Evolutionary conservation across 352 stramenopile species (phyloP).

Genomic region (Pythium rishiriense): DNA sequence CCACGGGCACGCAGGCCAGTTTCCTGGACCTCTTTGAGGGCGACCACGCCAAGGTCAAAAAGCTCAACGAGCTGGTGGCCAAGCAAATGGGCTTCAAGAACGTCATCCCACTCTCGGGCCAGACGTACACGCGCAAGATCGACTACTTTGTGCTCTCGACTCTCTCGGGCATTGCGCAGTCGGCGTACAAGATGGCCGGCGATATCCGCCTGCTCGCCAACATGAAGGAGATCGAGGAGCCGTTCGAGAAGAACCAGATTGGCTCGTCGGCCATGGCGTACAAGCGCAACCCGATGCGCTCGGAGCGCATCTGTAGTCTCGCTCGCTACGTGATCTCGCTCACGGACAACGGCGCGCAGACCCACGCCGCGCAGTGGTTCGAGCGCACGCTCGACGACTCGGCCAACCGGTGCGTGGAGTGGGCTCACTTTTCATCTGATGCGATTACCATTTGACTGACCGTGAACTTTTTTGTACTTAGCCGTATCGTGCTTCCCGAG

Average conservation of each 20-base stretch:
- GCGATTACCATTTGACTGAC: not conserved
- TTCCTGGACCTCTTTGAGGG: constrained; percentile 99
- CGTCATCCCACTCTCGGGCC: constrained; percentile 96
- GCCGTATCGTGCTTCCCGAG: constrained; percentile 96
- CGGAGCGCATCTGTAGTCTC: constrained; percentile 97
- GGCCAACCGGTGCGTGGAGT: constrained; percentile 86
- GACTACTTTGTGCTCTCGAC: constrained; percentile 96
- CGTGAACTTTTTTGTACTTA: constrained; percentile 24
- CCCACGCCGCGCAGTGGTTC: constrained; percentile 98
- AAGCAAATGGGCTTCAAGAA: constrained; percentile 98
- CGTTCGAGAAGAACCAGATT: constrained; percentile 94
- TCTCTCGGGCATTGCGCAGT: constrained; percentile 96
- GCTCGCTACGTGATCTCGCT: constrained; percentile 98
- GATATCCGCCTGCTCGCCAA: constrained; percentile 99
- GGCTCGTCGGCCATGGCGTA: constrained; percentile 99
- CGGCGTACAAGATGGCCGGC: constrained; percentile 98
- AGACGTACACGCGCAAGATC: constrained; percentile 99
- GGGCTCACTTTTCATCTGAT: not conserved
- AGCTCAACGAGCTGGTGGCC: constrained; percentile 95
- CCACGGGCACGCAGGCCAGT: constrained; percentile 97
- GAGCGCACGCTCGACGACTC: constrained; percentile 99
- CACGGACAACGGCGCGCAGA: constrained; percentile 96
- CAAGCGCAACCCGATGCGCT: constrained; percentile 99
- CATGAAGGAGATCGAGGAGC: constrained; percentile 99
- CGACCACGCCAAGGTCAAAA: constrained; percentile 98